Conservation (phyloP, 139 green algal species). For the Chlamydomonas sphaeroides region DNA sequence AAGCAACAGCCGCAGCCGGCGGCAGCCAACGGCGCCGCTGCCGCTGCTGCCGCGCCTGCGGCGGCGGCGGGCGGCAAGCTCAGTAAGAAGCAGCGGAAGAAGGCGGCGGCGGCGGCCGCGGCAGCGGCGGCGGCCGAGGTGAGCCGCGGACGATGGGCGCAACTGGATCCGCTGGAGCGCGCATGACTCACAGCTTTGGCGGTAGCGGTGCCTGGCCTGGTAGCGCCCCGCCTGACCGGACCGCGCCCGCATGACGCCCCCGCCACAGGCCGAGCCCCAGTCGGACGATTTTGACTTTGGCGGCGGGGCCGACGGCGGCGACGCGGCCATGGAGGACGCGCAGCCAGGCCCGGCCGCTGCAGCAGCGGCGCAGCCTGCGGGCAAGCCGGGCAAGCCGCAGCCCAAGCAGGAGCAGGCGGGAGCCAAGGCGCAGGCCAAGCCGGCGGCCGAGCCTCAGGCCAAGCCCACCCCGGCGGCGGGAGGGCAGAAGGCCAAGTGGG, state of each 20-base stretch:
- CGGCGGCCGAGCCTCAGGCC: neutral
- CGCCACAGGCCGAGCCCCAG: neutral
- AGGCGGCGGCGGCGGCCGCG: neutral
- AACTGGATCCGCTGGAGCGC: neutral
- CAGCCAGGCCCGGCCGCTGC: neutral
- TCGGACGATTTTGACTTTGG: conserved; percentile 36
- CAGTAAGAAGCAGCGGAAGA: conserved; percentile 8
- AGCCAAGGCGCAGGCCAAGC: neutral
- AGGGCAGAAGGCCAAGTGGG: neutral
- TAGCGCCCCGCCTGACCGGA: too few relatives aligned
- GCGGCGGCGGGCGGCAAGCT: too few relatives aligned
- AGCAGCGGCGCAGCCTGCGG: neutral
- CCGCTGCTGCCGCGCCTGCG: too few relatives aligned
- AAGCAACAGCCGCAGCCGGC: neutral
- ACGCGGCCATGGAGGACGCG: too few relatives aligned
- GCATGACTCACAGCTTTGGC: too few relatives aligned
- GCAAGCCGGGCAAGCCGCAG: neutral
- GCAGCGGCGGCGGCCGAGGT: conserved; percentile 1
- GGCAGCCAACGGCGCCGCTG: neutral
- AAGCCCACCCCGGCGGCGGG: too few relatives aligned
- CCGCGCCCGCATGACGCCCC: too few relatives aligned
- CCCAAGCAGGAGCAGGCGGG: neutral
- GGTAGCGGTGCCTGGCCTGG: too few relatives aligned
- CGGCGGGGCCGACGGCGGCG: neutral
- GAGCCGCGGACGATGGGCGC: neutral